phyloP scores from a whole-genome alignment of 345 rosid genomes.

The Ceriops tagal region DNA sequence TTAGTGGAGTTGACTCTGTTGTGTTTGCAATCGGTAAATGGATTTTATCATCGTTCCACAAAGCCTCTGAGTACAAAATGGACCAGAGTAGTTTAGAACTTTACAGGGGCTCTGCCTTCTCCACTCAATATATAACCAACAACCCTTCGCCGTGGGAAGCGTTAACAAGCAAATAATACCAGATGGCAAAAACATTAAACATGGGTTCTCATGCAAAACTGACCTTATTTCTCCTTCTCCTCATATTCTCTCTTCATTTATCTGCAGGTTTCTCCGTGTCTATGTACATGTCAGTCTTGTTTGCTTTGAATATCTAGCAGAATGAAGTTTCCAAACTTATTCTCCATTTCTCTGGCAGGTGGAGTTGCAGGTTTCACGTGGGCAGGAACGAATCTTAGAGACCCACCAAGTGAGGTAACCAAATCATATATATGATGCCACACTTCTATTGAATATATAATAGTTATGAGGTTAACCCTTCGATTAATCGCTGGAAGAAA shows the following conservation, averaged over 20 bases:
- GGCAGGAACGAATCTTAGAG: slow-evolving; percentile 1
- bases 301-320: not conserved
- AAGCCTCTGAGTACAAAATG: slow-evolving; percentile 31
- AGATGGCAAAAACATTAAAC: not conserved
- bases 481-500: no score
- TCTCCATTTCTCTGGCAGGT: slow-evolving; percentile 5
- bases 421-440: not conserved
- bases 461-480: no score
- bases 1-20: slow-evolving; percentile 17
- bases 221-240: slow-evolving; percentile 19
- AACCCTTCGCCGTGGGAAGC: not conserved
- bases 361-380: slow-evolving; percentile 8
- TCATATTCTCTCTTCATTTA: slow-evolving; percentile 12
- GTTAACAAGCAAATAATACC: not conserved
- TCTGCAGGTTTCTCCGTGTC: slow-evolving; percentile 16
- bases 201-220: slow-evolving; percentile 23
- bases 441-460: no score
- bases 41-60: slow-evolving; percentile 20
- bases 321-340: not conserved
- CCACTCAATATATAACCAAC: slow-evolving; percentile 34
- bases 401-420: slow-evolving; percentile 21
- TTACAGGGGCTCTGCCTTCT: not conserved
- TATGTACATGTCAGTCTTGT: not conserved
- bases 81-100: slow-evolving; percentile 19
- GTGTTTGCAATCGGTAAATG: slow-evolving; percentile 16